Percentiles rank a stretch among this genome's conserved stretches.
phyloP scores from a whole-genome alignment of 1,284 basidiomycete species.

The Naganishia sp. region DNA sequence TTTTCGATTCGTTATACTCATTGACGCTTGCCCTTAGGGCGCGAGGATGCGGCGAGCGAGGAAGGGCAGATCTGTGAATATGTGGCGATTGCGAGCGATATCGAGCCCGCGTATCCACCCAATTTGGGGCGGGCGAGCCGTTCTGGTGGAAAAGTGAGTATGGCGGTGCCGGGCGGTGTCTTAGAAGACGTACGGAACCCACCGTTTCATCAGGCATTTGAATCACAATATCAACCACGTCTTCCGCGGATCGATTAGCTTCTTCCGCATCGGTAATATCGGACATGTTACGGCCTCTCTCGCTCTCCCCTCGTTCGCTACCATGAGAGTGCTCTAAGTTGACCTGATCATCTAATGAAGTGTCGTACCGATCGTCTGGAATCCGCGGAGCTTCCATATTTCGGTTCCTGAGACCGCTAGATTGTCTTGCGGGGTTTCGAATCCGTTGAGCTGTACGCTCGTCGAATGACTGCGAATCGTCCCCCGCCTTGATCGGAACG shows the following conservation, averaged over 20 bases:
- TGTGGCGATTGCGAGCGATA: slow-evolving; percentile 23
- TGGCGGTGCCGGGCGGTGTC: not conserved
- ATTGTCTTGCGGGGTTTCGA: not conserved
- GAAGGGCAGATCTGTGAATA: slow-evolving; percentile 15
- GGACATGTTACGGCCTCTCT: slow-evolving; percentile 17
- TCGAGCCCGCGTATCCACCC: slow-evolving; percentile 13
- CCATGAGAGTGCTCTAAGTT: slow-evolving; percentile 11
- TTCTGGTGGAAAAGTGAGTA: not conserved
- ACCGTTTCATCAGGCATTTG: slow-evolving; percentile 20
- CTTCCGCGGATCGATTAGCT: slow-evolving; percentile 1
- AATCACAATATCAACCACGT: slow-evolving; percentile 21
- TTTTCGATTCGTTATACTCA: not conserved
- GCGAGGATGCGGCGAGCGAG: slow-evolving; percentile 24
- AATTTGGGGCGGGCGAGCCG: slow-evolving; percentile 11
- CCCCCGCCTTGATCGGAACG: slow-evolving; percentile 18
- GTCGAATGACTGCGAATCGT: slow-evolving; percentile 1
- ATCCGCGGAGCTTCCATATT: not conserved
- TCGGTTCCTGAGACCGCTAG: not conserved
- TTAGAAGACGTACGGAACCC: slow-evolving; percentile 2
- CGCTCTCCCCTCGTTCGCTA: slow-evolving; percentile 17
- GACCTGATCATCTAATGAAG: slow-evolving; percentile 18
- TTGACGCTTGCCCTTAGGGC: slow-evolving; percentile 7
- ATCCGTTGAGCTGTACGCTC: slow-evolving; percentile 12
- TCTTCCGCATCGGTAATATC: slow-evolving; percentile 22
- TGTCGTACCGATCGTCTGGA: slow-evolving; percentile 17